These are phyloP conservation scores for Microcyclospora tardicrescens DNA, from an alignment of 2,329 filamentous ascomycete genomes.

Conservation along the genomic window DNA sequence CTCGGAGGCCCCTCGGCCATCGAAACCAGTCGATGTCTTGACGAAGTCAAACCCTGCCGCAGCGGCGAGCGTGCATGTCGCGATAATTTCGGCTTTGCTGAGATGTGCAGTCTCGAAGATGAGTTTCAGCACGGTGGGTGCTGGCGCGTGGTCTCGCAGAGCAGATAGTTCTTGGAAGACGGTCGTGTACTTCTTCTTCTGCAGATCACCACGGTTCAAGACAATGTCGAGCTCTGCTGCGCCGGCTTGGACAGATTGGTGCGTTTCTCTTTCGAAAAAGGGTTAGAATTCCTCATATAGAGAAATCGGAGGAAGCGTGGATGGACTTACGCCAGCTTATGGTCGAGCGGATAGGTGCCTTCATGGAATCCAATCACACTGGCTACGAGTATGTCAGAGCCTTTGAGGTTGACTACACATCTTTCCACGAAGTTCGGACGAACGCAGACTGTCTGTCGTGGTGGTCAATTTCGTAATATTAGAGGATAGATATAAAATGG, in stretches of 20 bases:
- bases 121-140: conserved; percentile 37
- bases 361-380: conserved; percentile 49
- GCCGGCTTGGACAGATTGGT: conserved; percentile 35
- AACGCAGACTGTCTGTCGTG: conserved; percentile 43
- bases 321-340: conserved; percentile 31
- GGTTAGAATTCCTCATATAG: not conserved
- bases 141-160: conserved; percentile 35
- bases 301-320: not conserved
- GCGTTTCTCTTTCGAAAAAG: conserved; percentile 30
- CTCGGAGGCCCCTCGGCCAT: conserved; percentile 40
- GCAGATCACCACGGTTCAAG: conserved; percentile 39
- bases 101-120: conserved; percentile 48
- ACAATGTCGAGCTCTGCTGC: conserved; percentile 48
- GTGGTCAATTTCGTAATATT: not conserved
- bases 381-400: conserved; percentile 38
- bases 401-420: conserved; percentile 36
- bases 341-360: conserved; percentile 39
- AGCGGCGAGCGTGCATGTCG: conserved; percentile 39
- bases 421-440: conserved; percentile 39
- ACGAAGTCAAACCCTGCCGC: conserved; percentile 45
- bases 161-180: conserved; percentile 42
- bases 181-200: conserved; percentile 28
- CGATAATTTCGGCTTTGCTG: conserved; percentile 36
- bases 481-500: not conserved
- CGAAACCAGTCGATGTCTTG: conserved; percentile 49